phyloP scores from a whole-genome alignment of 805 yeast genomes.

The Saccharomyces jurei region DNA sequence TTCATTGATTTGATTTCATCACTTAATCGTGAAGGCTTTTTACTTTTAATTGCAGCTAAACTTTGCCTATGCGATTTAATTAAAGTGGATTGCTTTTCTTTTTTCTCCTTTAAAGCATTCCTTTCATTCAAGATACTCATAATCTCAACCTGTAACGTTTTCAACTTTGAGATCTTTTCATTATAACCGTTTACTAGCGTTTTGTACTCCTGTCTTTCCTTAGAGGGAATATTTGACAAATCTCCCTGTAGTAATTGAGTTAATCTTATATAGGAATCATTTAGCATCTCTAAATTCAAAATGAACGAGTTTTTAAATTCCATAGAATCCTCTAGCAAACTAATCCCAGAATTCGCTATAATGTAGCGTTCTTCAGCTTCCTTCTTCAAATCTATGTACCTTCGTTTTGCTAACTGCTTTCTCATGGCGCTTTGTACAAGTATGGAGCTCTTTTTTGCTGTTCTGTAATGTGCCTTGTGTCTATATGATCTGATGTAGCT shows the following conservation, averaged over 20 bases:
- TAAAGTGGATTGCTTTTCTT: conserved; percentile 2
- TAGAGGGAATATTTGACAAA: not conserved
- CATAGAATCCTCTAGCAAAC: conserved; percentile 2
- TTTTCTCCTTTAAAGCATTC: conserved; percentile 1
- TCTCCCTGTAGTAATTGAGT: not conserved
- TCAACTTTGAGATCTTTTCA: not conserved
- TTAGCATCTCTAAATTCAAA: conserved; percentile 2
- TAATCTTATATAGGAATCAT: not conserved
- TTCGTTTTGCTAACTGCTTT: conserved; percentile 57
- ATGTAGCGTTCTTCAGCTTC: conserved; percentile 49
- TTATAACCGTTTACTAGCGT: not conserved
- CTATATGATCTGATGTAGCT: conserved; percentile 53
- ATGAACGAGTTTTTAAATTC: conserved; percentile 15
- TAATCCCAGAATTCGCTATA: not conserved
- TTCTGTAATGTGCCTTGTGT: conserved; percentile 41
- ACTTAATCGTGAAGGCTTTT: not conserved
- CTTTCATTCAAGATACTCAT: not conserved
- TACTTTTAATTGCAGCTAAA: not conserved
- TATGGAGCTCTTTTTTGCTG: conserved; percentile 45
- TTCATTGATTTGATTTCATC: not conserved
- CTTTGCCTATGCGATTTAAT: conserved; percentile 1
- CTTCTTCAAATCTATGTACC: conserved; percentile 49
- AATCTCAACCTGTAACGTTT: conserved; percentile 2
- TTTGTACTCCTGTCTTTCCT: not conserved
- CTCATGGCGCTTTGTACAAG: conserved; percentile 65